These are phyloP conservation scores for Bipolaris cookei DNA, from an alignment of 2,329 filamentous ascomycete species.

Conservation along the genomic window DNA sequence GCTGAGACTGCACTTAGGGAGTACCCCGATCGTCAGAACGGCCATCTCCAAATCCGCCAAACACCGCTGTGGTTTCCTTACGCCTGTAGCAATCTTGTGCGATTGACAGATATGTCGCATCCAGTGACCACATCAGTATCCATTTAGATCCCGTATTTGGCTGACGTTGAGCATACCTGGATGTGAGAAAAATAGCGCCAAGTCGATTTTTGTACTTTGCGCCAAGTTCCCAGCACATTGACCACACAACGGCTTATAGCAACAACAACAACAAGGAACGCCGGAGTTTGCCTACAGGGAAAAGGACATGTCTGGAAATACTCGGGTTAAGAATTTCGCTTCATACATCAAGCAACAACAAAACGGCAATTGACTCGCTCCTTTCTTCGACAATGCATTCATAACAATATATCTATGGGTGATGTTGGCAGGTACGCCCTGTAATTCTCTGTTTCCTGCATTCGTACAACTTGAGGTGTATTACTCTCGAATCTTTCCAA, in stretches of 20 bases:
- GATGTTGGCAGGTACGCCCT: not conserved
- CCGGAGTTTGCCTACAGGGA: too few relatives aligned
- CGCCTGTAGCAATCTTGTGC: not conserved
- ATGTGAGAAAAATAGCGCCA: not conserved
- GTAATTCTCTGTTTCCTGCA: not conserved
- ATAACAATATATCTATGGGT: not conserved
- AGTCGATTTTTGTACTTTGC: not conserved
- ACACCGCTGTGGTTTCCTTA: not conserved
- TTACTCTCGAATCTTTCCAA: not conserved
- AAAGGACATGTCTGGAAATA: not conserved
- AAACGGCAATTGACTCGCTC: not conserved
- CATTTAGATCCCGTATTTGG: not conserved
- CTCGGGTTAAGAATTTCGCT: too few relatives aligned
- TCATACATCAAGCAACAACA: too few relatives aligned
- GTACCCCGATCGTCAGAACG: not conserved
- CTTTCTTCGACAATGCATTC: not conserved
- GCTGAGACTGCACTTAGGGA: not conserved
- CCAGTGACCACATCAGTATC: not conserved
- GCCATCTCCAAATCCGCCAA: not conserved
- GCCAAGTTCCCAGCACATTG: not conserved
- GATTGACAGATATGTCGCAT: not conserved
- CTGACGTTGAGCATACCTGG: too few relatives aligned
- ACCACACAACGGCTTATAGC: not conserved
- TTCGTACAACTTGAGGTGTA: not conserved
- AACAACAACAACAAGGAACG: too few relatives aligned